These are phyloP conservation scores for Entomortierella chlamydospora DNA, from an alignment of 192 early-diverging fungal genomes.

Conservation along the genomic window DNA sequence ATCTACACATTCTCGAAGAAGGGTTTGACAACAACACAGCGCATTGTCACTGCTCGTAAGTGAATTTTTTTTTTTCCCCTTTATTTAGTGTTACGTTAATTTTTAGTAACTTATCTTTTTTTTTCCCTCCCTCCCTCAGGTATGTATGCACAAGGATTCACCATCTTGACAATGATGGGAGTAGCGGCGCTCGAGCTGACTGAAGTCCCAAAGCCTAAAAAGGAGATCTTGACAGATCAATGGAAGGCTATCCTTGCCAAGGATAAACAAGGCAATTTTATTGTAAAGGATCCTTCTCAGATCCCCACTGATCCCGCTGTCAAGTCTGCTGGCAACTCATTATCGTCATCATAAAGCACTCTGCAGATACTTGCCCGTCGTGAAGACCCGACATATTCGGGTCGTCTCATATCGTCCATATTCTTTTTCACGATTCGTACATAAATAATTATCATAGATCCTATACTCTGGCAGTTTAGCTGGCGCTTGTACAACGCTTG, in stretches of 20 bases:
- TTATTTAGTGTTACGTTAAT: not conserved
- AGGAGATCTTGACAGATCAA: slow-evolving; percentile 39
- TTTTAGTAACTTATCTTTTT: too few relatives aligned
- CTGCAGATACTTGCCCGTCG: too few relatives aligned
- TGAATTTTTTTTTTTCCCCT: not conserved
- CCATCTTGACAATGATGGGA: slow-evolving; percentile 46
- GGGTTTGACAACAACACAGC: slow-evolving; percentile 51
- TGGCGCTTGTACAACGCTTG: too few relatives aligned
- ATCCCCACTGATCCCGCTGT: not conserved
- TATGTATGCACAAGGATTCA: slow-evolving; percentile 54
- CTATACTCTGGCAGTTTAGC: too few relatives aligned
- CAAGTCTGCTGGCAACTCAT: not conserved
- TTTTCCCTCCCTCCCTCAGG: too few relatives aligned
- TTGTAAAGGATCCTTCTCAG: slow-evolving; percentile 30
- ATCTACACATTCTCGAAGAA: slow-evolving; percentile 46
- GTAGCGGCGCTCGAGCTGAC: slow-evolving; percentile 50
- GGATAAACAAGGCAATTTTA: slow-evolving; percentile 44
- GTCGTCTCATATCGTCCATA: too few relatives aligned
- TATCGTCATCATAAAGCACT: not conserved
- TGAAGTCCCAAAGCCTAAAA: slow-evolving; percentile 16
- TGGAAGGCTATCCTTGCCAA: slow-evolving; percentile 54
- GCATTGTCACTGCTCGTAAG: slow-evolving; percentile 50
- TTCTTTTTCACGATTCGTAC: too few relatives aligned
- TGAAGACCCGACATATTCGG: too few relatives aligned
- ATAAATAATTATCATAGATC: too few relatives aligned